phyloP scores from a whole-genome alignment of 305 asterid species.

The Fraxinus dipetala region DNA sequence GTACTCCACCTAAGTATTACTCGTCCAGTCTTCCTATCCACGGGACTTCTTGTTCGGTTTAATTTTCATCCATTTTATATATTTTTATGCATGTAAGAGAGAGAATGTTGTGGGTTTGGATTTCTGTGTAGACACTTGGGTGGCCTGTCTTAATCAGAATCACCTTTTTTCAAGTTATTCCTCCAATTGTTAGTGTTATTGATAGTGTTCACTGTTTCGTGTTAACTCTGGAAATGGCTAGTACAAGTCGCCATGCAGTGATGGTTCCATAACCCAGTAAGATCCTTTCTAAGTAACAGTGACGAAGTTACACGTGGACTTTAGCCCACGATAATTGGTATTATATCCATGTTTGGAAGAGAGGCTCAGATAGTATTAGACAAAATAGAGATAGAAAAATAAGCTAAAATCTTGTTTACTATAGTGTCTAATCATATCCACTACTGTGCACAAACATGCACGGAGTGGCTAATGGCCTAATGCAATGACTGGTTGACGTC shows the following conservation, averaged over 20 bases:
- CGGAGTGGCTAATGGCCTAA: not conserved
- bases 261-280: not conserved
- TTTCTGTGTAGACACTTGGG: not conserved
- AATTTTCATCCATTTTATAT: not conserved
- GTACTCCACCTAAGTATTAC: not conserved
- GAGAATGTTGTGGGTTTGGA: not conserved
- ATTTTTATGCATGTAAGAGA: not conserved
- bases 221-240: not conserved
- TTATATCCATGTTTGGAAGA: not conserved
- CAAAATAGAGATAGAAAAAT: not conserved
- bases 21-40: not conserved
- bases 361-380: not conserved
- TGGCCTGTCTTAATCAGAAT: not conserved
- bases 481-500: not conserved
- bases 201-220: not conserved
- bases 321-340: not conserved
- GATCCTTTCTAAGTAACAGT: not conserved
- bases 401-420: not conserved
- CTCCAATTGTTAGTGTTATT: not conserved
- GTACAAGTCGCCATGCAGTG: not conserved
- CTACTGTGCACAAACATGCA: not conserved
- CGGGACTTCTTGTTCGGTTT: not conserved
- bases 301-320: not conserved
- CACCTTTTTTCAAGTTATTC: not conserved
- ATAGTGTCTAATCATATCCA: not conserved